Base-by-base conservation (phyloP, 2,329 filamentous ascomycete genomes). In the Neocucurbitaria cava region DNA sequence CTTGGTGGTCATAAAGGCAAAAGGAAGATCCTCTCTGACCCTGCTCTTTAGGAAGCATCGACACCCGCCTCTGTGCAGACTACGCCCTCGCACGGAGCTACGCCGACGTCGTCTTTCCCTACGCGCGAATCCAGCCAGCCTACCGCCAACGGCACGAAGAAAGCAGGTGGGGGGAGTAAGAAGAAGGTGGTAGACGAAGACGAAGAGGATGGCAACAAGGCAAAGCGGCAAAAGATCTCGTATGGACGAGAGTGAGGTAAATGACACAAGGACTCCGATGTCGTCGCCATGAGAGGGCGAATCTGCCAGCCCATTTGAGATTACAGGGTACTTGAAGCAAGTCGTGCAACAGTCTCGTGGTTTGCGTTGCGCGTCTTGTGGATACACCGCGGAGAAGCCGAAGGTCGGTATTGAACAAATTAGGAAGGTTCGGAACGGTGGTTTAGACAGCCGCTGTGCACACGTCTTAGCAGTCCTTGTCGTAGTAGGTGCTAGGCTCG, bases 221-320 rank as follows among this genome's bases (percentile, higher is more conserved):
- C 74, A 3, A 82, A 82, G 71, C 71, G 80, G 51, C 74, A 77
- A 24, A 82, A 82, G 70, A 81, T 82, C 46, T 78, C 76, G n/a
- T 82, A 82, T 60, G 77, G 77, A 18, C 66, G 79, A 48, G 79
- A 82, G 46, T 79, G 72, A 77, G 51, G 40, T 35, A 43, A 17
- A n/a, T n/a, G 20, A 28, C 31, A 30, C 30, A 26, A 21, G 43
- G 24, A 31, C 47, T 43, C 46, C 40, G 42, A 41, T 36, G 46
- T 38, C 40, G 46, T 38, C 44, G 43, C 24, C 17, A 39, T 41
- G 28, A 38, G 18, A 38, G 18, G 35, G 52, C 28, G 49, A n/a
- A 38, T 36, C 28, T 23, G 21, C 20, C 38, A 40, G 20, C 6
- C 20, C 23, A n/a, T n/a, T n/a, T 47, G 23, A 40, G 24, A 35